Evolutionary conservation across 805 yeast genomes (phyloP).

Genomic region (Barnettozyma wickerhamii): DNA sequence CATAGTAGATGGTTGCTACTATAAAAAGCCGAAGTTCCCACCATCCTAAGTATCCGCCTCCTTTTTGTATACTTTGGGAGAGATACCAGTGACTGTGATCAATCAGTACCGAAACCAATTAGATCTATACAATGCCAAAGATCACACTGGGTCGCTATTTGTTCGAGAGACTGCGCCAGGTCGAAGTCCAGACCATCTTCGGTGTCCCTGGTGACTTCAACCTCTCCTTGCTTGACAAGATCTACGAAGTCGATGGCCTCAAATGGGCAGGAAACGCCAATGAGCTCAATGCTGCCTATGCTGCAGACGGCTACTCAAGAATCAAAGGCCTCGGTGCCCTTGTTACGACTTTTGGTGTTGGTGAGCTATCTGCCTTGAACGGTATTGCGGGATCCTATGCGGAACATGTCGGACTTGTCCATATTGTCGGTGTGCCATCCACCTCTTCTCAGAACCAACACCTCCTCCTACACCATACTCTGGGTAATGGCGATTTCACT

Average conservation of each 20-base stretch:
- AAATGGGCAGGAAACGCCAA: constrained; percentile 92
- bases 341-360: constrained; percentile 87
- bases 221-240: constrained; percentile 63
- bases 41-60: too few relatives aligned
- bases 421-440: constrained; percentile 85
- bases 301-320: constrained; percentile 87
- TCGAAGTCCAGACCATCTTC: constrained; percentile 65
- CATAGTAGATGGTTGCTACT: too few relatives aligned
- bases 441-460: constrained; percentile 67
- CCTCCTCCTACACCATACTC: constrained; percentile 73
- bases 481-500: constrained; percentile 79
- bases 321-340: constrained; percentile 71
- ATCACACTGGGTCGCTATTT: constrained; percentile 72
- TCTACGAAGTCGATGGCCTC: constrained; percentile 68
- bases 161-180: constrained; percentile 74
- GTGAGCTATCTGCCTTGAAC: constrained; percentile 79
- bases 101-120: too few relatives aligned
- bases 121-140: constrained; percentile 21
- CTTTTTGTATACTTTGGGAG: too few relatives aligned
- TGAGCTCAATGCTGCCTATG: constrained; percentile 84
- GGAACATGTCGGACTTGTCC: constrained; percentile 82
- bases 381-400: constrained; percentile 89
- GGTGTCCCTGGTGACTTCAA: constrained; percentile 86
- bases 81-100: too few relatives aligned
- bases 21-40: too few relatives aligned